Base-by-base conservation (phyloP, 805 yeast species). In the Starmerella bombi region DNA sequence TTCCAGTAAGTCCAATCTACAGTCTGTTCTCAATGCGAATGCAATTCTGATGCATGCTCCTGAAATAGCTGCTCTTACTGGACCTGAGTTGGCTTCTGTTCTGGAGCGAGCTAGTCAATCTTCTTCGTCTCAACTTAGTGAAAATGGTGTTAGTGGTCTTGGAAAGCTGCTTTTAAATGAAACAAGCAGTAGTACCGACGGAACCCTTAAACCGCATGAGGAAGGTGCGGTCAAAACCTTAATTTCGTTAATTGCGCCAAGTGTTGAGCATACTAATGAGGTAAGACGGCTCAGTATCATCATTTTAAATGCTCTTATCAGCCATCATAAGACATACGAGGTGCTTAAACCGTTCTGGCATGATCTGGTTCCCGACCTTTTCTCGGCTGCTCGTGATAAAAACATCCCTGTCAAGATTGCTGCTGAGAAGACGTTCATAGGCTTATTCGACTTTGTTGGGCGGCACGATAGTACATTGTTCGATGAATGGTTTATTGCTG, bases 391-490 rank as follows among this genome's bases (percentile, higher is more conserved):
- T 31, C 70, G 98, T 49, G 95, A 86, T 54, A 69, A 77, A n/a
- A 67, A 82, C 36, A 83, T 88, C 54, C 96, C 98, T 4, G 77
- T 88, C 50, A 86, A 85, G 54, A 67, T 88, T 46, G 95, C 96
- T 1, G 94, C 94, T 6, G 98, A 88, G 59, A 83, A 83, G 63
- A 85, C 93, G 1, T 85, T 71, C 58, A 58, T 86, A 49, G 74
- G 82, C 2, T 56, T 84, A 15, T 79, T 85, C 60, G 66, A 71
- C 36, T 64, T 88, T 51, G 77, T 81, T 25, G 94, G 80, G 47
- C 54, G 53, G 4, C 71, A 63, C 8, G 63, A 66, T 17, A 57
- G 70, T 62, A 59, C 46, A 1, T 56, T 60, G 20, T 84, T 82
- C 63, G 70, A 69, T 40, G 52, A 53, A 9, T 88, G 95, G 95